Percentiles rank a stretch among this genome's conserved stretches.
Evolutionary conservation across 106 monocot species (phyloP).

Genomic region (Acorus calamus): DNA sequence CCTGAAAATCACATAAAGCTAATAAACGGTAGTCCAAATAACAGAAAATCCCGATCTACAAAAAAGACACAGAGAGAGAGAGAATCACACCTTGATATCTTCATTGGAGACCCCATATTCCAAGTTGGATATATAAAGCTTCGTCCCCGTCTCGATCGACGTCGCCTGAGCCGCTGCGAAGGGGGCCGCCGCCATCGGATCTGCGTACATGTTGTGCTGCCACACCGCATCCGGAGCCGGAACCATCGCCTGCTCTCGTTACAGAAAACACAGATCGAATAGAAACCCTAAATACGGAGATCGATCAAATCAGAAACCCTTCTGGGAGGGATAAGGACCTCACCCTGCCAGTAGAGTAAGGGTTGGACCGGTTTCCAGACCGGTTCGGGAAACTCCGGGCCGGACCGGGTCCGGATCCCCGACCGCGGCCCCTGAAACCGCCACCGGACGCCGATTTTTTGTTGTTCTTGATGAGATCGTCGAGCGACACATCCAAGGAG

Average conservation of each 20-base stretch:
- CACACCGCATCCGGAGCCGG: constrained; percentile 61
- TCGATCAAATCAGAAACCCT: neutral
- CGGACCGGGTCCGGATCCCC: constrained; percentile 18
- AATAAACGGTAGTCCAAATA: too few relatives aligned
- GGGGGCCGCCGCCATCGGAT: constrained; percentile 10
- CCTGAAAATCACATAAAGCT: too few relatives aligned
- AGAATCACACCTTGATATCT: constrained; percentile 43
- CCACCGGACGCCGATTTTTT: constrained; percentile 14
- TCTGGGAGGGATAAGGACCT: too few relatives aligned
- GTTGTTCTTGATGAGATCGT: constrained; percentile 20
- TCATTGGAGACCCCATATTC: constrained; percentile 75
- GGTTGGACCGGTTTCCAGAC: constrained; percentile 18
- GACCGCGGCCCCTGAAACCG: constrained; percentile 19
- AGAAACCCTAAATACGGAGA: constrained; percentile 22
- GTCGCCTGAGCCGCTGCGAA: constrained; percentile 23
- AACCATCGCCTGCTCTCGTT: neutral
- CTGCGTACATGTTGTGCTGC: constrained; percentile 62
- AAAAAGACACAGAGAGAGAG: too few relatives aligned
- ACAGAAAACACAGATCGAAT: too few relatives aligned
- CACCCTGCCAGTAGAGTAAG: constrained; percentile 42
- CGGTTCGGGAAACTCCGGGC: constrained; percentile 36
- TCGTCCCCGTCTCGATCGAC: constrained; percentile 62
- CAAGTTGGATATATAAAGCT: constrained; percentile 76
- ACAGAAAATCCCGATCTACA: too few relatives aligned
- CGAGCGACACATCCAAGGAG: constrained; percentile 15